phyloP scores from a whole-genome alignment of 164 flowering plant species.

The Euptelea pleiosperma region DNA sequence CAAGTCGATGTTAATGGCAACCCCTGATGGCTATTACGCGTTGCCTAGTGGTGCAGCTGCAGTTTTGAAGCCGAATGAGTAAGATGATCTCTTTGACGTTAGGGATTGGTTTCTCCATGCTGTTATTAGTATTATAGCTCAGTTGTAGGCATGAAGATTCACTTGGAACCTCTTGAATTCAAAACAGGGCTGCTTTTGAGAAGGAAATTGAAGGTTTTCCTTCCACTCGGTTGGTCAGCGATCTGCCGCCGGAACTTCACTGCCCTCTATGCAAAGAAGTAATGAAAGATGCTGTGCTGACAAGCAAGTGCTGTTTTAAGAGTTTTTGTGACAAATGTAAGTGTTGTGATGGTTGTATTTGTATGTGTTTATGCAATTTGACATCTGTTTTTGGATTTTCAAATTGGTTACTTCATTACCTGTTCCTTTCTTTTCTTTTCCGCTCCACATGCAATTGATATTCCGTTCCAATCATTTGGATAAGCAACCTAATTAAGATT shows the following conservation, averaged over 20 bases:
- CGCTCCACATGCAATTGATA: too few species aligned
- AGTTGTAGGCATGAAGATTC: background rate
- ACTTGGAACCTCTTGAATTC: constrained; percentile 1
- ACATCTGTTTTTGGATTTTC: too few species aligned
- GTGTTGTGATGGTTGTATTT: constrained; percentile 14
- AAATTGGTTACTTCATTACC: too few species aligned
- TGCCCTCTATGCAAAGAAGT: constrained; percentile 96
- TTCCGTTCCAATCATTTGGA: too few species aligned
- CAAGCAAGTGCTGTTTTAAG: constrained; percentile 93
- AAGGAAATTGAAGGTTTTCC: constrained; percentile 93
- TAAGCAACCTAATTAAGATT: too few species aligned
- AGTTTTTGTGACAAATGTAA: constrained; percentile 97
- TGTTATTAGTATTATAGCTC: background rate
- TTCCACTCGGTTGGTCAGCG: constrained; percentile 66
- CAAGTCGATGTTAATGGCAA: constrained; percentile 89
- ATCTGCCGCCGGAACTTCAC: constrained; percentile 87
- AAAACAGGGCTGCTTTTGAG: constrained; percentile 92
- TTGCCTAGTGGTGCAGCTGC: constrained; percentile 89
- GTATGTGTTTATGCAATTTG: background rate
- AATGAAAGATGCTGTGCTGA: constrained; percentile 96
- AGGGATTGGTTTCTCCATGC: background rate
- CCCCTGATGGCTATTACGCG: constrained; percentile 96
- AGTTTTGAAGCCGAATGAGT: constrained; percentile 94
- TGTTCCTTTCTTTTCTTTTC: too few species aligned
- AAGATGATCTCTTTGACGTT: constrained; percentile 19